Evolutionary conservation across 1,139 yeast genomes (phyloP).

Genomic region (Sugiyamaella paludigena): DNA sequence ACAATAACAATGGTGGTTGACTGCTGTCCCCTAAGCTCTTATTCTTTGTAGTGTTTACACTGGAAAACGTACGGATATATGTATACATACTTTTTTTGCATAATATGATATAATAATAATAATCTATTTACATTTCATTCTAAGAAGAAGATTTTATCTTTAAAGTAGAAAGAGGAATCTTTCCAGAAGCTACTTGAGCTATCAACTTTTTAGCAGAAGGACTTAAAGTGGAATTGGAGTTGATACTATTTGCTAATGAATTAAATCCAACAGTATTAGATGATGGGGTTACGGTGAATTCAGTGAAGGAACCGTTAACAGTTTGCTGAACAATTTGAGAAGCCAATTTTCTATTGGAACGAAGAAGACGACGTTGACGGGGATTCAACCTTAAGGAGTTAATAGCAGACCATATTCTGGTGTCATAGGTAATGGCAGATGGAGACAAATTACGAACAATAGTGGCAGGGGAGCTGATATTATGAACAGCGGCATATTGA

Average conservation of each 20-base stretch:
- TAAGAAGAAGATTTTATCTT: constrained; percentile 4
- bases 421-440: constrained; percentile 26
- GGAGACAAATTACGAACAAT: constrained; percentile 20
- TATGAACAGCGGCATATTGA: constrained; percentile 7
- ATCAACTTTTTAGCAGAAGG: constrained; percentile 27
- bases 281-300: constrained; percentile 14
- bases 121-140: constrained; percentile 6
- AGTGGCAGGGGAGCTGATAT: constrained; percentile 15
- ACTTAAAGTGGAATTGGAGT: constrained; percentile 27
- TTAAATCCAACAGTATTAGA: constrained; percentile 16
- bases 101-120: neutral
- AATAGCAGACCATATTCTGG: constrained; percentile 27
- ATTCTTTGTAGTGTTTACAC: too few relatives aligned
- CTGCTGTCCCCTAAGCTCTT: too few relatives aligned
- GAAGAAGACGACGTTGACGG: constrained; percentile 15
- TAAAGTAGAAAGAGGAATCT: constrained; percentile 22
- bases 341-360: constrained; percentile 12
- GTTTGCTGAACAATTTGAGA: constrained; percentile 22
- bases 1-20: too few relatives aligned
- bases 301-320: constrained; percentile 23
- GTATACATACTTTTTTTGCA: too few relatives aligned
- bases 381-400: constrained; percentile 15
- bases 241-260: constrained; percentile 25
- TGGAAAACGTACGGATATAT: too few relatives aligned
- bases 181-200: constrained; percentile 30